A percentile compares a stretch with the other conserved stretches of the same genome.
phyloP scores from a whole-genome alignment of 768 basidiomycete genomes.

The Mycena albidolilacea region DNA sequence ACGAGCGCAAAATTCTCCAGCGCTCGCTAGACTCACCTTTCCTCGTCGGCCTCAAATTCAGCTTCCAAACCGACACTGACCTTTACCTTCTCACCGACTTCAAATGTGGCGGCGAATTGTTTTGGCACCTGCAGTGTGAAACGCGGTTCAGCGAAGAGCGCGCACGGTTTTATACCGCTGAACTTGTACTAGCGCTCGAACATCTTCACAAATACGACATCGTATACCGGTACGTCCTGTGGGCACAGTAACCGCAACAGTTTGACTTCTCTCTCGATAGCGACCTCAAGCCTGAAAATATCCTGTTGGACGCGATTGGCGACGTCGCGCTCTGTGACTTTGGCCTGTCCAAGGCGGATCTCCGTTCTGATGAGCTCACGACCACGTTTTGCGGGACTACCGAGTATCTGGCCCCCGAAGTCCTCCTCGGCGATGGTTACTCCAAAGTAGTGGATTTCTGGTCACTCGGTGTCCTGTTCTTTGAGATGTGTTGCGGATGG shows the following conservation, averaged over 20 bases:
- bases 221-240: slow-evolving; percentile 81
- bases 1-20: slow-evolving; percentile 98
- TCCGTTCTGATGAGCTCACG: slow-evolving; percentile 94
- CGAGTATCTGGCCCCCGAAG: slow-evolving; percentile 98
- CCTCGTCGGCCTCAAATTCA: slow-evolving; percentile 98
- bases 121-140: slow-evolving; percentile 98
- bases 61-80: slow-evolving; percentile 96
- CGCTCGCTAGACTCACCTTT: slow-evolving; percentile 94
- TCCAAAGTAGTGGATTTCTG: slow-evolving; percentile 99
- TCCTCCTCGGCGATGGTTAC: slow-evolving; percentile 97
- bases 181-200: slow-evolving; percentile 94
- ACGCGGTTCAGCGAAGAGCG: slow-evolving; percentile 94
- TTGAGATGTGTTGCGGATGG: slow-evolving; percentile 99
- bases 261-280: slow-evolving; percentile 53
- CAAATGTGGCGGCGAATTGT: slow-evolving; percentile 98
- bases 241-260: neutral
- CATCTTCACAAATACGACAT: slow-evolving; percentile 99
- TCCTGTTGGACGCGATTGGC: slow-evolving; percentile 97
- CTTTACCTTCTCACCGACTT: slow-evolving; percentile 98
- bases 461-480: slow-evolving; percentile 96
- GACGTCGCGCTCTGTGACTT: slow-evolving; percentile 99
- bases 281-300: slow-evolving; percentile 98
- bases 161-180: slow-evolving; percentile 96
- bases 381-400: slow-evolving; percentile 99
- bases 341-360: slow-evolving; percentile 97